Base-by-base conservation (phyloP, 1,284 basidiomycete species). In the Filobasidium uniguttulatum region DNA sequence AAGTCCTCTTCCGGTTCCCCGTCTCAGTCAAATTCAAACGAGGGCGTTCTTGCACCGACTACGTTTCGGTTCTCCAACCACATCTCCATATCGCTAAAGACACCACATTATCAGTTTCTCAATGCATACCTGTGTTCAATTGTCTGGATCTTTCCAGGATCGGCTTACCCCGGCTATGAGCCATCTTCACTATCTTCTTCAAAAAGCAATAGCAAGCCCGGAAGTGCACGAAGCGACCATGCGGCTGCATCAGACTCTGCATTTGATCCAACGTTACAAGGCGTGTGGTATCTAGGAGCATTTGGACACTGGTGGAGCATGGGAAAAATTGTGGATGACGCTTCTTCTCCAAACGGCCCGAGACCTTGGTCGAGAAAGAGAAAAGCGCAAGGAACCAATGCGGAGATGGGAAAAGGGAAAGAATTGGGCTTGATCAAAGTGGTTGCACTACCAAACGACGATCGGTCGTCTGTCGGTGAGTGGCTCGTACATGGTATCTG, bases 41-140 rank as follows among this genome's bases (percentile, higher is more conserved):
- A n/a, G n/a, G n/a, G n/a, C n/a, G 40, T 41, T 17, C 26, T 38
- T 44, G 59, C 53, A 38, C 63, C 61, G 35, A 75, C 75, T 45
- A 78, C 80, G 29, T 85, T 93, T 64, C 83, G 87, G 66, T 94
- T 91, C 65, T 81, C 83, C 53, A 90, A 85, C 70, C 83, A 87
- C 56, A 87, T 90, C 52, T 83, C 86, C 28, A 80, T 97, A 54
- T 87, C 87, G 2, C 77, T 97, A 43, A 83, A 87, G 54, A 97
- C 91, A 1, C 90, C 91, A n/a, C 81, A 83, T 60, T 88, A 90
- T 65, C 77, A 82, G 56, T 83, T 88, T 63, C 82, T 83, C 56
- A 84, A 77, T 60, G 84, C 87, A 63, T 83, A 78, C 30, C 72
- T 96, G 54, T 82, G 90, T 65, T 88, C 88, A 46, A 74, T 93